Conservation (phyloP, 2,329 filamentous ascomycete genomes). For the Thyridium curvatum region DNA sequence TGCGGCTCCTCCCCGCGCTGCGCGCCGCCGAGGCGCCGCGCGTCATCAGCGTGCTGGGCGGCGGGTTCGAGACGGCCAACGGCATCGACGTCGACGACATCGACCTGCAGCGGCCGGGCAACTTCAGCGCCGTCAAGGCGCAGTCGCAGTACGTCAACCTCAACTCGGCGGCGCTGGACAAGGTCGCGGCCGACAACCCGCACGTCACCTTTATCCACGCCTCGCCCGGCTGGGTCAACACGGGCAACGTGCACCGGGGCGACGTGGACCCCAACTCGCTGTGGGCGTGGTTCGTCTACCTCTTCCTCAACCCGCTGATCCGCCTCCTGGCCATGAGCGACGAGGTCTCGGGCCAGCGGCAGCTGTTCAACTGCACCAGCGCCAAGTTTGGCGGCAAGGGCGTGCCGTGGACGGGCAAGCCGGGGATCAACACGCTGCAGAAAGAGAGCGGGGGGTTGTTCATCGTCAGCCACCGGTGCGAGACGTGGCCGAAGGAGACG, state of each 20-base stretch:
- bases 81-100: slow-evolving; percentile 24
- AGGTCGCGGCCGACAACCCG: slow-evolving; percentile 21
- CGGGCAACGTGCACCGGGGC: slow-evolving; percentile 35
- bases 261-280: slow-evolving; percentile 17
- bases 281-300: slow-evolving; percentile 21
- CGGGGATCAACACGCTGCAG: slow-evolving; percentile 19
- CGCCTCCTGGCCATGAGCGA: slow-evolving; percentile 16
- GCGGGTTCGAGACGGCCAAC: slow-evolving; percentile 19
- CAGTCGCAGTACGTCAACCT: slow-evolving; percentile 22
- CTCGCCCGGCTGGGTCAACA: slow-evolving; percentile 33
- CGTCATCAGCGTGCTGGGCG: slow-evolving; percentile 26
- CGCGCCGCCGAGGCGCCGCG: slow-evolving; percentile 15
- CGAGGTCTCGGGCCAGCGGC: slow-evolving; percentile 24
- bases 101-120: slow-evolving; percentile 23
- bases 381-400: slow-evolving; percentile 26
- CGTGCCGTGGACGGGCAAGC: slow-evolving; percentile 20
- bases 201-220: slow-evolving; percentile 26
- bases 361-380: slow-evolving; percentile 27
- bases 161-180: slow-evolving; percentile 23
- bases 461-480: slow-evolving; percentile 23
- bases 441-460: slow-evolving; percentile 21
- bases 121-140: slow-evolving; percentile 19
- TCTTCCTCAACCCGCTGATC: slow-evolving; percentile 24
- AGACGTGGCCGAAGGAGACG: slow-evolving; percentile 23
- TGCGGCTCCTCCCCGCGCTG: slow-evolving; percentile 33